phyloP scores from a whole-genome alignment of 2,329 filamentous ascomycete genomes.

The Teratosphaeria gauchensis region DNA sequence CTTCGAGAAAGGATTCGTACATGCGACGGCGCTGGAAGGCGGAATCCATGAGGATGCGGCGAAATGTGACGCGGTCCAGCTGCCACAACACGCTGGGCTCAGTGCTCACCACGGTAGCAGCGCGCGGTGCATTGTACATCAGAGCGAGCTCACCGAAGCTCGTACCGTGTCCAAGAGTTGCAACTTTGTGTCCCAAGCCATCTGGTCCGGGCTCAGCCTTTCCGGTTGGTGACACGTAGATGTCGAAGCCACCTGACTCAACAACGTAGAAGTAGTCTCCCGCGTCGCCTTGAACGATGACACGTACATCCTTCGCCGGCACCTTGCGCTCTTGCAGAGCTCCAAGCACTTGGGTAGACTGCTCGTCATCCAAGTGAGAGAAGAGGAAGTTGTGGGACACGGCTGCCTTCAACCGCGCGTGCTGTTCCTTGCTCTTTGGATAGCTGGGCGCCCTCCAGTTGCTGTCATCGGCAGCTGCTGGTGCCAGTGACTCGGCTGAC shows the following conservation, averaged over 20 bases:
- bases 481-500: conserved; percentile 91
- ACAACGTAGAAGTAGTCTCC: conserved; percentile 98
- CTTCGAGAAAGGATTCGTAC: conserved; percentile 94
- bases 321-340: conserved; percentile 92
- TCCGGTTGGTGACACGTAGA: conserved; percentile 76
- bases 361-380: conserved; percentile 87
- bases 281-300: conserved; percentile 90
- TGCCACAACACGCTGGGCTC: conserved; percentile 85
- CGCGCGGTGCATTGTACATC: conserved; percentile 97
- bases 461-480: conserved; percentile 69
- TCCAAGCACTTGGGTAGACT: conserved; percentile 75
- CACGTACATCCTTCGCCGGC: conserved; percentile 79
- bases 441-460: conserved; percentile 85
- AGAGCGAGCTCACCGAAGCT: conserved; percentile 94
- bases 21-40: conserved; percentile 92
- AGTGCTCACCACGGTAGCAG: conserved; percentile 81
- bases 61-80: conserved; percentile 90
- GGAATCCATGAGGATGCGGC: conserved; percentile 95
- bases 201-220: conserved; percentile 68
- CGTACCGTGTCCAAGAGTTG: conserved; percentile 72
- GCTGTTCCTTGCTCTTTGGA: conserved; percentile 72
- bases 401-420: conserved; percentile 66
- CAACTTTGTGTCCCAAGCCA: conserved; percentile 75
- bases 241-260: conserved; percentile 80
- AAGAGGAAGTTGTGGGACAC: conserved; percentile 91